Evolutionary conservation across 2,329 filamentous ascomycete genomes (phyloP).

Genomic region (Fusarium dimerum): DNA sequence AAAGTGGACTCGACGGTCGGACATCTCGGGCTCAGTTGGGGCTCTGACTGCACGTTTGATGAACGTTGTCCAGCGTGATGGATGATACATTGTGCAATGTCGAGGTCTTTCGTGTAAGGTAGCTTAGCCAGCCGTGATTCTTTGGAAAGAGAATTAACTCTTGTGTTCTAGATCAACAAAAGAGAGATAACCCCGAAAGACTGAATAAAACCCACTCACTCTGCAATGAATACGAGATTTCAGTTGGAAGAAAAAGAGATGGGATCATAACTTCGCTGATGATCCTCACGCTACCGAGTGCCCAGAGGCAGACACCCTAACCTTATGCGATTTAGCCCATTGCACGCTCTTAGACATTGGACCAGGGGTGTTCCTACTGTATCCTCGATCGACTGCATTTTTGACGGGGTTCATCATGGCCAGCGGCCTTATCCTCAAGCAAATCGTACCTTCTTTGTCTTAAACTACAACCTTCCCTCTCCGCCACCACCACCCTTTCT

Average conservation of each 20-base stretch:
- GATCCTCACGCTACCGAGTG: background rate
- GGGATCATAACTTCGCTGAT: background rate
- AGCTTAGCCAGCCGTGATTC: background rate
- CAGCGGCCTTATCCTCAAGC: conserved; percentile 7
- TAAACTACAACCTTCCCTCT: conserved; percentile 10
- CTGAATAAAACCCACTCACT: too few relatives aligned
- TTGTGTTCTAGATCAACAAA: too few relatives aligned
- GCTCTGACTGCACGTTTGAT: background rate
- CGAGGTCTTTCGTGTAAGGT: background rate
- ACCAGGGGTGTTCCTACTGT: too few relatives aligned
- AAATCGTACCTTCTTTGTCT: conserved; percentile 9
- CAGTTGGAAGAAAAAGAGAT: background rate
- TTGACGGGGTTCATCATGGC: conserved; percentile 7
- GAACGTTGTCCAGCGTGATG: background rate
- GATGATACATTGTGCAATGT: too few relatives aligned
- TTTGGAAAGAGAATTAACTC: too few relatives aligned
- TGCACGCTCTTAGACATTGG: background rate
- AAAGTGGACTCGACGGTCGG: background rate
- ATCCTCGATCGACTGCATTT: background rate
- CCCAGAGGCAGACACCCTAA: background rate
- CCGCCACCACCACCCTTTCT: conserved; percentile 5
- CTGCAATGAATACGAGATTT: background rate
- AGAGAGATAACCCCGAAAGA: too few relatives aligned
- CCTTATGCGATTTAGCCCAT: background rate
- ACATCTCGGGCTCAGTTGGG: background rate